Evolutionary conservation across 2,329 filamentous ascomycete genomes (phyloP).

Genomic region (Xylaria sp.): DNA sequence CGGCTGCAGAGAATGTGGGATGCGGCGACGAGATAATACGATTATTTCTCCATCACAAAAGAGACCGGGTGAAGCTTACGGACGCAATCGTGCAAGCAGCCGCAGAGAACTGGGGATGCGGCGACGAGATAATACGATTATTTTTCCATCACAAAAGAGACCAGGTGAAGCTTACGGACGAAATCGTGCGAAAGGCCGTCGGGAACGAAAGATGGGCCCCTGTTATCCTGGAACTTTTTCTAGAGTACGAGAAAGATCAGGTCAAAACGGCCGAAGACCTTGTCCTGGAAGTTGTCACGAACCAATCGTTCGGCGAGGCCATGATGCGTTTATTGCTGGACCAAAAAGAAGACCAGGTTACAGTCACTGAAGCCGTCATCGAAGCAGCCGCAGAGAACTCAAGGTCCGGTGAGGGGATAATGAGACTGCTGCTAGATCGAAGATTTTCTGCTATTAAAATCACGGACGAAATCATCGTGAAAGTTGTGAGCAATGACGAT

Average conservation of each 20-base stretch:
- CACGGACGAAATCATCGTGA: too few relatives aligned
- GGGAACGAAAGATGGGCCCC: too few relatives aligned
- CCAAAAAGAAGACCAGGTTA: background rate
- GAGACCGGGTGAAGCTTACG: too few relatives aligned
- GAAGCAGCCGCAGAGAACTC: background rate
- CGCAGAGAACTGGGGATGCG: background rate
- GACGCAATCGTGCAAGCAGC: too few relatives aligned
- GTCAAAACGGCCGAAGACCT: background rate
- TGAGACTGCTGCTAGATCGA: background rate
- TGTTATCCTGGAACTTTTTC: background rate
- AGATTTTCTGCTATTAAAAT: too few relatives aligned
- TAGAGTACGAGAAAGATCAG: background rate
- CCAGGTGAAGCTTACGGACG: too few relatives aligned
- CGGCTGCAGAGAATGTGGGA: background rate
- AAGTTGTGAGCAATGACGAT: too few relatives aligned
- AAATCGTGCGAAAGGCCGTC: too few relatives aligned
- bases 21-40: too few relatives aligned
- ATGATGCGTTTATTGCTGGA: background rate
- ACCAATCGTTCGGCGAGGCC: background rate
- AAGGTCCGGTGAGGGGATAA: background rate
- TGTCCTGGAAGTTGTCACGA: background rate
- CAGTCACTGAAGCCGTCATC: background rate
- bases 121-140: background rate
- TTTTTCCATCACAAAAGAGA: background rate
- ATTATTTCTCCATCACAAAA: too few relatives aligned